Conservation (phyloP, 2,329 filamentous ascomycete species). For the Colletotrichum agaves region DNA sequence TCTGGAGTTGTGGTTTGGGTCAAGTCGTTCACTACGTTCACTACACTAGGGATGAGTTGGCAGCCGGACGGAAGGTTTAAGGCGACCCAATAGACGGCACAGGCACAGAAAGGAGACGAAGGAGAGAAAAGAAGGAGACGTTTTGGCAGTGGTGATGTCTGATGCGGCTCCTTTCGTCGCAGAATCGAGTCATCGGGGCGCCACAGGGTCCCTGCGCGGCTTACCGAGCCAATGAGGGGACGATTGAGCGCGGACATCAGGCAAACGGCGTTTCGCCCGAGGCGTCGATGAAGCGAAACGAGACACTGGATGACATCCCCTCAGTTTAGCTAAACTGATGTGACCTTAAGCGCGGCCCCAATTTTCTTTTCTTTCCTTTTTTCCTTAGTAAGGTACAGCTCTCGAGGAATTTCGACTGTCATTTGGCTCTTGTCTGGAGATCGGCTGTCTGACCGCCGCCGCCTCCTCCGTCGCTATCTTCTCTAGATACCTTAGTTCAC, state of each 20-base stretch:
- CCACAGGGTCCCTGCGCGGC: constrained; percentile 37
- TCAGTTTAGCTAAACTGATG: neutral
- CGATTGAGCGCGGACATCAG: constrained; percentile 42
- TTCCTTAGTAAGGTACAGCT: neutral
- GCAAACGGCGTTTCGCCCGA: constrained; percentile 52
- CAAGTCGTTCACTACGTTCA: too few species aligned
- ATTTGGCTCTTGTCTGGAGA: neutral
- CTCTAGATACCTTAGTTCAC: neutral
- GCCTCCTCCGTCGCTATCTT: constrained; percentile 25
- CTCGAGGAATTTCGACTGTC: too few species aligned
- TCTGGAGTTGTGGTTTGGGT: neutral
- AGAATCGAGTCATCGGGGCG: constrained; percentile 41
- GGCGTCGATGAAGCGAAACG: constrained; percentile 52
- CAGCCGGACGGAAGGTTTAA: neutral
- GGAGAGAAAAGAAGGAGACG: neutral
- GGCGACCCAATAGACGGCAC: neutral
- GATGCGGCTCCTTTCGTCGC: constrained; percentile 51
- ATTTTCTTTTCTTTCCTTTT: neutral
- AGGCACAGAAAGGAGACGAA: neutral
- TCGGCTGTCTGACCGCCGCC: neutral
- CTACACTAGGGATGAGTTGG: too few species aligned
- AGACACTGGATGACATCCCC: constrained; percentile 34
- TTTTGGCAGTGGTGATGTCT: constrained; percentile 15
- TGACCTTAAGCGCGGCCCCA: constrained; percentile 19
- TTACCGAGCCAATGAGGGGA: constrained; percentile 41